A percentile compares a stretch with the other conserved stretches of the same genome.
Conservation (phyloP, 441 rosid species). For the Gossypium lobatum region DNA sequence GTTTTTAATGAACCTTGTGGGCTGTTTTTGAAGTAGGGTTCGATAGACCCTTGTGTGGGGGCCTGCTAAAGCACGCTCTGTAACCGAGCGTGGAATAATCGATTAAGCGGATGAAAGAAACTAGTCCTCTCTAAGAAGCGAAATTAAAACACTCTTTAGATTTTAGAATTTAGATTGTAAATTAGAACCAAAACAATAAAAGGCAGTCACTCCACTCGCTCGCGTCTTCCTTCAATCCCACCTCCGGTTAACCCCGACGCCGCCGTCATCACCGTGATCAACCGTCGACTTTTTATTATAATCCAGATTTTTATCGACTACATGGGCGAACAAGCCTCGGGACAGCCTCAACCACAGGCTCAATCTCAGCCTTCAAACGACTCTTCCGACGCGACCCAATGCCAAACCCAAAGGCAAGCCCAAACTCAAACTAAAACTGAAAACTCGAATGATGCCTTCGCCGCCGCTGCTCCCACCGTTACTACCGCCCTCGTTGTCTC, state of each 20-base stretch:
- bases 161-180: too few relatives aligned
- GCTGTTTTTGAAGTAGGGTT: too few relatives aligned
- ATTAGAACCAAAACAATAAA: not conserved
- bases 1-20: not conserved
- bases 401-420: slow-evolving; percentile 14
- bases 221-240: not conserved
- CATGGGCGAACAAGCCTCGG: slow-evolving; percentile 64
- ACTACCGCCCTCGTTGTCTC: slow-evolving; percentile 21
- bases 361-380: slow-evolving; percentile 12
- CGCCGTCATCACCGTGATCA: not conserved
- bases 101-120: not conserved
- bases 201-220: not conserved
- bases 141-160: not conserved
- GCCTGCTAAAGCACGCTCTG: not conserved
- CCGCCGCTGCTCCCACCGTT: slow-evolving; percentile 12
- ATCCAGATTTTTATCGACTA: slow-evolving; percentile 16
- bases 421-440: slow-evolving; percentile 17
- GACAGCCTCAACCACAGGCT: slow-evolving; percentile 18
- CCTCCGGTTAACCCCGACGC: not conserved
- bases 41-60: not conserved
- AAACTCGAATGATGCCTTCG: not conserved
- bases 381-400: not conserved
- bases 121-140: not conserved
- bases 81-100: not conserved
- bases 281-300: not conserved